Evolutionary conservation across 257 asterid genomes (phyloP), one percentile per base, ranked within the genome.

Genomic region (Anisodus tanguticus): DNA sequence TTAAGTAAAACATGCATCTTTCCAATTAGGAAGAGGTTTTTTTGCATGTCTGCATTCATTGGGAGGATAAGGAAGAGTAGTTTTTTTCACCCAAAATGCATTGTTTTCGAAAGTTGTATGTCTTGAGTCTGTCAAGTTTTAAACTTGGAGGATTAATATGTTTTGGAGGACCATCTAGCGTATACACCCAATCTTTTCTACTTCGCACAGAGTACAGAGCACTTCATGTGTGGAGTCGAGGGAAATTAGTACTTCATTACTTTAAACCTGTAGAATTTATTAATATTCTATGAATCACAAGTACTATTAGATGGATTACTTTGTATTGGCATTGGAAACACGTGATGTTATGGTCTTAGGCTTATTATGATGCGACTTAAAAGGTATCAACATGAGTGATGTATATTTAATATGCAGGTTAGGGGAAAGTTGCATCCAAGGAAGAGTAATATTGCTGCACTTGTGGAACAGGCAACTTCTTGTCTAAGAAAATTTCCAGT

Each of bases 381-480:
- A 8, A 51, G 6, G 43, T 16, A 51, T 47, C 15, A 31, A 37
- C 67, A 72, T 82, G 82, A 19, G 58, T 84, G 63, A 78, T 45
- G 45, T 79, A 72, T 49, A 80, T 76, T 37, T 35, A 9, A 51
- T 16, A 86, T 57, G 92, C 93, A 93, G 97, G 76, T 88, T 63
- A 80, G 89, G n/a, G 91, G 91, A 9, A 82, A 84, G 84, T 66
- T 12, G 76, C 74, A 67, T 1, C 86, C 82, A 39, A 22, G 26
- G 49, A 81, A 79, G n/a, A 41, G 53, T 58, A 86, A 83, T 81
- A 72, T 87, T 79, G 88, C 83, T 26, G 41, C 84, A 13, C 76
- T 92, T 59, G 64, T 83, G 51, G 82, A 82, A 80, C 92, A 92
- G 85, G 86, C 86, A 64, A 49, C 83, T 45, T 85, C 86, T 88